A percentile compares a stretch with the other conserved stretches of the same genome.
These are phyloP conservation scores for Talaromyces rugulosus DNA, from an alignment of 2,329 filamentous ascomycete genomes.

Conservation along the genomic window DNA sequence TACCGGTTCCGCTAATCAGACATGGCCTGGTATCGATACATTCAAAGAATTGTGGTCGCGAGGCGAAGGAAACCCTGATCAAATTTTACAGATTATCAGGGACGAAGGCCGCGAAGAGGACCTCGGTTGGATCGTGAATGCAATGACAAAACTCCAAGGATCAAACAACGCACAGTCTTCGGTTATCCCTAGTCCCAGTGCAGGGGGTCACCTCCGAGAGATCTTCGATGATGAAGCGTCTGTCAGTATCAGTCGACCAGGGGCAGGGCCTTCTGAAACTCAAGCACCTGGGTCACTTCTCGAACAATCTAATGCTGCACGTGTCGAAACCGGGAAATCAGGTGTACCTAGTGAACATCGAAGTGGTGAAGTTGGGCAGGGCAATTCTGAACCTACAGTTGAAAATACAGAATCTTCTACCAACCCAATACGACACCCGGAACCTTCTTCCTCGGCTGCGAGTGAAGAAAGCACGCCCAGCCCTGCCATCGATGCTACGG, in stretches of 20 bases:
- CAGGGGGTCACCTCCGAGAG: background rate
- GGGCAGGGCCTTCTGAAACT: background rate
- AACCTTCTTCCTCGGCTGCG: background rate
- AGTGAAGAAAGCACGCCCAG: background rate
- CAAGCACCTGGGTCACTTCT: background rate
- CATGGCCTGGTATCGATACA: conserved; percentile 40
- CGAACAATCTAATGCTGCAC: background rate
- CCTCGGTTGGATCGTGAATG: conserved; percentile 56
- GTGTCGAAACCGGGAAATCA: background rate
- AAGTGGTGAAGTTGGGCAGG: background rate
- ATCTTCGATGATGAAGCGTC: background rate
- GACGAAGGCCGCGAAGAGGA: conserved; percentile 57
- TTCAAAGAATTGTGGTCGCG: conserved; percentile 55
- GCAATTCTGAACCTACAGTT: background rate
- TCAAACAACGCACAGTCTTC: background rate
- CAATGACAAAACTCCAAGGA: conserved; percentile 40
- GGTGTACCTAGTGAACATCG: background rate
- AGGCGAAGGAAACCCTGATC: conserved; percentile 56
- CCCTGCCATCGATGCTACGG: background rate
- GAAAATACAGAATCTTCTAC: background rate
- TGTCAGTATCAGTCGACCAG: background rate
- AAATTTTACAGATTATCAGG: conserved; percentile 58
- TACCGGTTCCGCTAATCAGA: conserved; percentile 1
- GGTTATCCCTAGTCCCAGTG: background rate
- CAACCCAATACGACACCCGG: background rate